Evolutionary conservation across 768 basidiomycete species (phyloP), one percentile per base, ranked within the genome.

Genomic region (Tricholoma flavovirens): DNA sequence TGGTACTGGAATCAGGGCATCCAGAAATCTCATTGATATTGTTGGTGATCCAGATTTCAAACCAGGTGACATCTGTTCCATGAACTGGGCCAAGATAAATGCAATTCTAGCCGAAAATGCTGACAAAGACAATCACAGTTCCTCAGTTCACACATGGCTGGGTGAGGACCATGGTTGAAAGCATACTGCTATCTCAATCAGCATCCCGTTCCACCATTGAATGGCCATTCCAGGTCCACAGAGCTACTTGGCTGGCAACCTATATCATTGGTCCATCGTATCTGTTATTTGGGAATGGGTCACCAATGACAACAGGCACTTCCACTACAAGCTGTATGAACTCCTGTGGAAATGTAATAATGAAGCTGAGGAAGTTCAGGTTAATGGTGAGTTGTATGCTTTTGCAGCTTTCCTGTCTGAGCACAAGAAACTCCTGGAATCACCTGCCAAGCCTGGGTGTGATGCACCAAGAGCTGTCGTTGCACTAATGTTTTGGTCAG

Each of bases 1-100:
- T 65, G 64, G 62, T 62, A 55, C 33, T 64, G 63, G 63, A 64
- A 60, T 42, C 49, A 57, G 6, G 57, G 54, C 15, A 15, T 54
- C 3, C 58, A 60, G 30, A 65, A 63, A 50, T 63, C 64, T 43
- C 29, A 29, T 49, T 3, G n/a, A 59, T 26, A 65, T 65, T 33
- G 45, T 65, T 7, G 45, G 57, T 21, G 54, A 43, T 26, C n/a
- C 35, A 19, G 50, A 55, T 32, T 42, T 42, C 17, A 42, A 19
- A 42, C 17, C 40, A 1, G 49, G n/a, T 4, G 49, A 51, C 30
- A 33, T 51, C 30, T 24, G 43, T 11, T 19, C 32, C 19, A 42
- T 6, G 19, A 42, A 42, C 40, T 36, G 36, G 36, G 6, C 19
- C 4, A 49, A 32, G 24, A 30, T 49, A n/a, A 32, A 49, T 49